Evolutionary conservation across 1,139 yeast genomes (phyloP).

Genomic region (Zygosaccharomyces sapae): DNA sequence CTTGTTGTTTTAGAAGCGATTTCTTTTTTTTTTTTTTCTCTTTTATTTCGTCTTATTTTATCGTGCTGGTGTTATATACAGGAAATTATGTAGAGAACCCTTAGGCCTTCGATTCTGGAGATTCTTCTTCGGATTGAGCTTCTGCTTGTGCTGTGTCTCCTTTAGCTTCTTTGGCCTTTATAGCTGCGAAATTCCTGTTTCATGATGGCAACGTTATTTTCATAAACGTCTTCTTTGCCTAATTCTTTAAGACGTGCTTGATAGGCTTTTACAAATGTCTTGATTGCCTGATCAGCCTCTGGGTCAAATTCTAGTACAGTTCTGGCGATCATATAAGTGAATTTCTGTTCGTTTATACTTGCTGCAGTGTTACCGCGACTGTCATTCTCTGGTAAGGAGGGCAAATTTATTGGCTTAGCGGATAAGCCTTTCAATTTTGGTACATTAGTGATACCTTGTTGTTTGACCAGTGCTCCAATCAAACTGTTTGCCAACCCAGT

Average conservation of each 20-base stretch:
- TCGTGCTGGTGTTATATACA: background rate
- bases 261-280: slow-evolving; percentile 24
- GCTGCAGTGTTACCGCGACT: slow-evolving; percentile 18
- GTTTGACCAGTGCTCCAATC: slow-evolving; percentile 20
- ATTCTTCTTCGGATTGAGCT: background rate
- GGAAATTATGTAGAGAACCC: background rate
- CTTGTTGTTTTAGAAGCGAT: background rate
- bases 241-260: slow-evolving; percentile 12
- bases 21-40: background rate
- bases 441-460: slow-evolving; percentile 17
- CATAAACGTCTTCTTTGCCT: slow-evolving; percentile 24
- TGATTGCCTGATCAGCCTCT: slow-evolving; percentile 23
- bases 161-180: slow-evolving; percentile 12
- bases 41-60: background rate
- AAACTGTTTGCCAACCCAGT: slow-evolving; percentile 28
- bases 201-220: slow-evolving; percentile 16
- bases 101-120: background rate
- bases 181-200: slow-evolving; percentile 4
- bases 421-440: slow-evolving; percentile 7
- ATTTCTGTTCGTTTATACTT: slow-evolving; percentile 20
- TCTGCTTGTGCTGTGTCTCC: slow-evolving; percentile 1
- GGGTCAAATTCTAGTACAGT: slow-evolving; percentile 25
- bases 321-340: slow-evolving; percentile 27
- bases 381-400: slow-evolving; percentile 11
- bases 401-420: slow-evolving; percentile 7